phyloP scores from a whole-genome alignment of 106 monocot genomes.

The Acorus gramineus region DNA sequence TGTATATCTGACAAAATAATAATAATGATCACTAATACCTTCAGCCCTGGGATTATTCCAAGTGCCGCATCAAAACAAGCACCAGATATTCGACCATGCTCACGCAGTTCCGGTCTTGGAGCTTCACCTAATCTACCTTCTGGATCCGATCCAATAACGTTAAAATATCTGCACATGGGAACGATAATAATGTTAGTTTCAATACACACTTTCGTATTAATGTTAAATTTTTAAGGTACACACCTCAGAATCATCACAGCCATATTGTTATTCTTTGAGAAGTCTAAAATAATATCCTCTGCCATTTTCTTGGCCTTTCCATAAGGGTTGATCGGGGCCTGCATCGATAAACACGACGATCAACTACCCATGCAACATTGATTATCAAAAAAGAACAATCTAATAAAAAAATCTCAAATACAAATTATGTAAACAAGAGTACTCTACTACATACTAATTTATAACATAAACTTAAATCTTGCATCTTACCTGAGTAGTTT shows the following conservation, averaged over 20 bases:
- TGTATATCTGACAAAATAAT: background rate
- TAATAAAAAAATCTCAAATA: too few relatives aligned
- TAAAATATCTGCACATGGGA: conserved; percentile 6
- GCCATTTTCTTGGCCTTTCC: conserved; percentile 19
- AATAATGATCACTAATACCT: background rate
- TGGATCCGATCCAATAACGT: conserved; percentile 16
- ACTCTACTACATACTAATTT: too few relatives aligned
- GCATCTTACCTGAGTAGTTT: conserved; percentile 12
- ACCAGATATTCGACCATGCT: conserved; percentile 16
- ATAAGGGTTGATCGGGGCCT: conserved; percentile 13
- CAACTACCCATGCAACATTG: too few relatives aligned
- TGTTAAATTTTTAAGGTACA: background rate
- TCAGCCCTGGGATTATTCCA: conserved; percentile 12
- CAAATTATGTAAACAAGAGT: too few relatives aligned
- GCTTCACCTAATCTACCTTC: conserved; percentile 11
- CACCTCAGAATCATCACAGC: conserved; percentile 15
- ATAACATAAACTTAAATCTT: too few relatives aligned
- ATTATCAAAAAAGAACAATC: too few relatives aligned
- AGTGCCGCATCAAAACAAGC: conserved; percentile 15
- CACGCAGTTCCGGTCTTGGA: conserved; percentile 10
- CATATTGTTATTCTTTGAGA: conserved; percentile 8
- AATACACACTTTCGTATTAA: too few relatives aligned
- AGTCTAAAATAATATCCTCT: conserved; percentile 17
- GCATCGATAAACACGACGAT: background rate
- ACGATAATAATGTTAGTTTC: background rate